A percentile compares a stretch with the other conserved stretches of the same genome.
These are phyloP conservation scores for Neospermospora avenae DNA, from an alignment of 2,329 filamentous ascomycete genomes.

Conservation along the genomic window DNA sequence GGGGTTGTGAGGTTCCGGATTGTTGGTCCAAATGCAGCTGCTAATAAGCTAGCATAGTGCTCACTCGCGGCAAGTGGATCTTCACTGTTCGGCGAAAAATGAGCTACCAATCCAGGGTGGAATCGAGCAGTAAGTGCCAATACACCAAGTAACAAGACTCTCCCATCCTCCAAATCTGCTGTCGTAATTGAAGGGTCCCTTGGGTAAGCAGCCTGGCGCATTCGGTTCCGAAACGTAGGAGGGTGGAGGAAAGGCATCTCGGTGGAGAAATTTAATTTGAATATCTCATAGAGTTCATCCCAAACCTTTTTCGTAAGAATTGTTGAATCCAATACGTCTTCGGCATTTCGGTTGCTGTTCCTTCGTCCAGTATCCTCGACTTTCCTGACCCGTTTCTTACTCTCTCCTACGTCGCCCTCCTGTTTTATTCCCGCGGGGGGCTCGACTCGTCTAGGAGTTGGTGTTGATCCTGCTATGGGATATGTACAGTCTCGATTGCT, in stretches of 20 bases:
- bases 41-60: conserved; percentile 60
- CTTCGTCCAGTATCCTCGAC: conserved; percentile 38
- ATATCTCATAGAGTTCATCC: conserved; percentile 67
- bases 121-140: conserved; percentile 68
- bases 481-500: conserved; percentile 71
- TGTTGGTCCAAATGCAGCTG: conserved; percentile 47
- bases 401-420: conserved; percentile 41
- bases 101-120: conserved; percentile 56
- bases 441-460: conserved; percentile 31
- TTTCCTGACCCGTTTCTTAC: conserved; percentile 40
- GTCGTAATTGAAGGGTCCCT: conserved; percentile 25
- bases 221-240: conserved; percentile 55
- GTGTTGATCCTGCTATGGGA: conserved; percentile 48
- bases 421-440: conserved; percentile 29
- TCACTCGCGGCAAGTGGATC: conserved; percentile 58
- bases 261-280: conserved; percentile 67
- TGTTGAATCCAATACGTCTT: conserved; percentile 59
- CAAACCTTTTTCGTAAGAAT: conserved; percentile 64
- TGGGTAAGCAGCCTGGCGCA: conserved; percentile 42
- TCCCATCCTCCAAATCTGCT: conserved; percentile 41
- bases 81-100: conserved; percentile 34
- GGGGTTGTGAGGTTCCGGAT: conserved; percentile 48
- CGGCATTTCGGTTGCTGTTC: conserved; percentile 40
- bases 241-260: conserved; percentile 71
- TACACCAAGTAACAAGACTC: conserved; percentile 62